These are phyloP conservation scores for Verticillium nonalfalfae DNA, from an alignment of 2,329 filamentous ascomycete species.

Conservation along the genomic window DNA sequence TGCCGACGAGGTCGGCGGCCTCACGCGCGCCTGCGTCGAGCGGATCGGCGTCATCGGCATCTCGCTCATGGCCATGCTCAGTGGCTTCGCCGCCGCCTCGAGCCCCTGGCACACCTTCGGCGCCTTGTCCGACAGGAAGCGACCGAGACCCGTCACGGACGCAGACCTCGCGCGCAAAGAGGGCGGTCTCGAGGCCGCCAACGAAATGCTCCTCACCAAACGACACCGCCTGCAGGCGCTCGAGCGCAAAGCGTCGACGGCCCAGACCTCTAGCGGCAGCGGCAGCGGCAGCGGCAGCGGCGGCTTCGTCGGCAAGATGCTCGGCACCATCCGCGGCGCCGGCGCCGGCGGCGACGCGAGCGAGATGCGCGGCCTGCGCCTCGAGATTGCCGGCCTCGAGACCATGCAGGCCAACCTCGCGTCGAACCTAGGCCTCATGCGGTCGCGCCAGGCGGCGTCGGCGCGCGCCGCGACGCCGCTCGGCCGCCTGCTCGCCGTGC, in stretches of 20 bases:
- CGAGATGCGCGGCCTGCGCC: constrained; percentile 54
- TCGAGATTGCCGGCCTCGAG: constrained; percentile 75
- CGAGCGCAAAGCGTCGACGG: constrained; percentile 50
- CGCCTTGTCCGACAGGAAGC: constrained; percentile 42
- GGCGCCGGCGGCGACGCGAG: constrained; percentile 43
- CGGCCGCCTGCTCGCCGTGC: constrained; percentile 58
- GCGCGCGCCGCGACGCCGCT: constrained; percentile 60
- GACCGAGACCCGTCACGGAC: constrained; percentile 57
- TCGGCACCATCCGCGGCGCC: constrained; percentile 62
- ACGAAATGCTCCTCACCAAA: constrained; percentile 73
- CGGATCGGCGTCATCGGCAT: constrained; percentile 81
- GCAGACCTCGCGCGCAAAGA: constrained; percentile 71
- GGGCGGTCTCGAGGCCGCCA: constrained; percentile 69
- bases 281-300: constrained; percentile 51
- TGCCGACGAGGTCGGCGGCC: constrained; percentile 24
- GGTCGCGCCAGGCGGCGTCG: constrained; percentile 55
- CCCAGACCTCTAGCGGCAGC: constrained; percentile 10
- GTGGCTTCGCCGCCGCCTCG: constrained; percentile 83
- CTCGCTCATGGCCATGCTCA: constrained; percentile 79
- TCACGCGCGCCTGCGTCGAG: constrained; percentile 53
- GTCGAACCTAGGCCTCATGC: constrained; percentile 57
- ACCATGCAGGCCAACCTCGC: constrained; percentile 71
- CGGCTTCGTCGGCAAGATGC: constrained; percentile 65
- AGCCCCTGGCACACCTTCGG: constrained; percentile 81
- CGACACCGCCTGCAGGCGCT: constrained; percentile 64